Conservation (phyloP, 2,329 filamentous ascomycete species). For the Dothiorella sarmentorum region DNA sequence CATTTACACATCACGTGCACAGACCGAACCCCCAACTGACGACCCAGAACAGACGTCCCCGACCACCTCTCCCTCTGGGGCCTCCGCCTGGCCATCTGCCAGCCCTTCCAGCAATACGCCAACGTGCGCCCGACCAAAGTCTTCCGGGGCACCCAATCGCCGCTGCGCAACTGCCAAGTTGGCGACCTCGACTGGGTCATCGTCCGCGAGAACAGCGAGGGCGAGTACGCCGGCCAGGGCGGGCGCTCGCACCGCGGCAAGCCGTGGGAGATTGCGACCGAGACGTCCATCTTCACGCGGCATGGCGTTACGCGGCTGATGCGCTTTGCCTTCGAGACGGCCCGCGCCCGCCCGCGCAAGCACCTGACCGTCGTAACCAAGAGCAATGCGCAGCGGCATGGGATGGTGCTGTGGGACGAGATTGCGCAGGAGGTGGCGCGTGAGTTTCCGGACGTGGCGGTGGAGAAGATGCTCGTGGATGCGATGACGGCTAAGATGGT, state of each 20-base stretch:
- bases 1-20: not conserved
- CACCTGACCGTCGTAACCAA: slow-evolving; percentile 62
- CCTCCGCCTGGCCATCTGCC: slow-evolving; percentile 54
- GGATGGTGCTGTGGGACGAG: slow-evolving; percentile 68
- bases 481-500: slow-evolving; percentile 66
- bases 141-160: slow-evolving; percentile 58
- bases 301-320: slow-evolving; percentile 58
- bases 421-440: slow-evolving; percentile 53
- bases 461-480: slow-evolving; percentile 65
- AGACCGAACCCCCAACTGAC: not conserved
- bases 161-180: slow-evolving; percentile 48
- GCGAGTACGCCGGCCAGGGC: slow-evolving; percentile 64
- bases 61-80: slow-evolving; percentile 58
- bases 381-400: slow-evolving; percentile 63
- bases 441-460: slow-evolving; percentile 59
- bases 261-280: slow-evolving; percentile 60
- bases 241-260: slow-evolving; percentile 58
- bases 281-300: slow-evolving; percentile 62
- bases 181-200: slow-evolving; percentile 66
- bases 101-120: slow-evolving; percentile 55
- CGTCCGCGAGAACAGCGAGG: slow-evolving; percentile 64
- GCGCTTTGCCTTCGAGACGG: slow-evolving; percentile 61
- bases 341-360: slow-evolving; percentile 55
- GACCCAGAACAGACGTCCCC: slow-evolving; percentile 44
- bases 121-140: slow-evolving; percentile 59